These are phyloP conservation scores for Cardiospermum halicacabum DNA, from an alignment of 345 rosid genomes.

Conservation along the genomic window DNA sequence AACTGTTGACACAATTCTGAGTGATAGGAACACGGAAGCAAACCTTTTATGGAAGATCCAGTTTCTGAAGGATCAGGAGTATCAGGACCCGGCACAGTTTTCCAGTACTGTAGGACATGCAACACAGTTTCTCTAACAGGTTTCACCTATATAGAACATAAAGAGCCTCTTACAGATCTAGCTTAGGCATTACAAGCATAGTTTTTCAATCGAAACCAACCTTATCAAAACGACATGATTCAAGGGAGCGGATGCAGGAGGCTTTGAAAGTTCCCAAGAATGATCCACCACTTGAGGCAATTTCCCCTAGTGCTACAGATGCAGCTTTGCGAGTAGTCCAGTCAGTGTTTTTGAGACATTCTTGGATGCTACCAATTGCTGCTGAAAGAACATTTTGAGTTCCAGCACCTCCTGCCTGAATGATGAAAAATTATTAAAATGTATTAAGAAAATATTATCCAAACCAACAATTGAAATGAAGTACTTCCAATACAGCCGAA, in stretches of 20 bases:
- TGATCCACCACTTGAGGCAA: conserved; percentile 66
- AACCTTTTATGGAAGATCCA: conserved; percentile 82
- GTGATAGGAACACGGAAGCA: conserved; percentile 10
- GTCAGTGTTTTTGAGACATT: conserved; percentile 67
- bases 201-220: conserved; percentile 24
- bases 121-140: conserved; percentile 85
- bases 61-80: conserved; percentile 69
- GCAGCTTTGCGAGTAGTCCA: conserved; percentile 98
- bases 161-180: conserved; percentile 9
- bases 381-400: conserved; percentile 50
- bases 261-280: conserved; percentile 64
- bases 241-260: conserved; percentile 69
- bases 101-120: conserved; percentile 83
- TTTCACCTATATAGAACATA: conserved; percentile 57
- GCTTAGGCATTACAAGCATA: neutral
- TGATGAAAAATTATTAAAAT: neutral
- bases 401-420: conserved; percentile 90
- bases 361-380: conserved; percentile 69
- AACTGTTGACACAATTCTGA: neutral
- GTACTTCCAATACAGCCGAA: neutral
- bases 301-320: conserved; percentile 62
- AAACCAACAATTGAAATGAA: neutral
- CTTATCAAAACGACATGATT: conserved; percentile 95
- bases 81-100: conserved; percentile 54
- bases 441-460: too few relatives aligned